These are phyloP conservation scores for Silene uniflora DNA, from an alignment of 148 eudicot species.

Conservation along the genomic window DNA sequence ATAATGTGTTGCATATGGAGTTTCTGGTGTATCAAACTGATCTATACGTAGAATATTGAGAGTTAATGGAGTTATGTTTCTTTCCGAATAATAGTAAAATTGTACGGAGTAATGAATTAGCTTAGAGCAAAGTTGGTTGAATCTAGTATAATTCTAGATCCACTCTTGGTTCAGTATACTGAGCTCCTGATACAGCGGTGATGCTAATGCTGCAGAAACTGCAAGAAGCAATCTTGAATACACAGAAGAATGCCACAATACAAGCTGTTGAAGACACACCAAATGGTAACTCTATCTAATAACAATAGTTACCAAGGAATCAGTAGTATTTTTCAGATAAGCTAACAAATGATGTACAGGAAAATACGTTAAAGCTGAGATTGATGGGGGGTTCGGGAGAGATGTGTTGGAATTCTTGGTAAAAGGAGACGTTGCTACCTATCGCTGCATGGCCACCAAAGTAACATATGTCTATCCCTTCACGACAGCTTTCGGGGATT, in stretches of 20 bases:
- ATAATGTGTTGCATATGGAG: background rate
- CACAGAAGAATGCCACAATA: slow-evolving; percentile 81
- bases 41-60: no score
- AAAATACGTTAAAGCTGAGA: slow-evolving; percentile 70
- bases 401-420: slow-evolving; percentile 84
- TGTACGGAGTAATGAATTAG: background rate
- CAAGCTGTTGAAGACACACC: slow-evolving; percentile 70
- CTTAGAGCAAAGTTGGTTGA: background rate
- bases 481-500: slow-evolving; percentile 95
- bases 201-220: slow-evolving; percentile 45
- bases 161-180: background rate
- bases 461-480: slow-evolving; percentile 90
- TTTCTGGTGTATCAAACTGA: no score
- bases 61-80: no score
- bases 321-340: background rate
- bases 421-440: slow-evolving; percentile 78
- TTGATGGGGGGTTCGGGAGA: slow-evolving; percentile 88
- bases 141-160: background rate
- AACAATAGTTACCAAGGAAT: background rate
- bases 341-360: slow-evolving; percentile 37
- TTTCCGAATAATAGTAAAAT: background rate
- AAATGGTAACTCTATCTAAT: slow-evolving; percentile 41
- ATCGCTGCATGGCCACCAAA: slow-evolving; percentile 86
- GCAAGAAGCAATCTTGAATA: slow-evolving; percentile 69
- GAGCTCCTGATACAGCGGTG: slow-evolving; percentile 5